A percentile compares a stretch with the other conserved stretches of the same genome.
Conservation (phyloP, 2,329 filamentous ascomycete genomes). For the Geosmithia flava region DNA sequence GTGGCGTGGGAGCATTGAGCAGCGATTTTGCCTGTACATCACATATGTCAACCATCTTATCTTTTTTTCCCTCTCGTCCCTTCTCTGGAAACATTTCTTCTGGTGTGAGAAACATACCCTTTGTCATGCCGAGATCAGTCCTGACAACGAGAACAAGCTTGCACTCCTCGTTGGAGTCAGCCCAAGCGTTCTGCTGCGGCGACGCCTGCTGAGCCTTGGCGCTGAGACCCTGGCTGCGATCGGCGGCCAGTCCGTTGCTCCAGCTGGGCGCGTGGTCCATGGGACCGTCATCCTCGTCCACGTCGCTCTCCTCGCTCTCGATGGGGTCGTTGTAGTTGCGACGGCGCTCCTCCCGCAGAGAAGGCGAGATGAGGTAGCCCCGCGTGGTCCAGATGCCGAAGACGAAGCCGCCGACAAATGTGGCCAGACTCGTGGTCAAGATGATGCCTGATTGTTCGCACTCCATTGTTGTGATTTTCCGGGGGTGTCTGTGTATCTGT, state of each 20-base stretch:
- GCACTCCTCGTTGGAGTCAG: slow-evolving; percentile 60
- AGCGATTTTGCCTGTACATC: slow-evolving; percentile 73
- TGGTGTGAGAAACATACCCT: slow-evolving; percentile 45
- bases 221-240: slow-evolving; percentile 43
- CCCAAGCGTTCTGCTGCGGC: slow-evolving; percentile 23
- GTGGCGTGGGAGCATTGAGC: slow-evolving; percentile 95
- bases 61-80: too few species aligned
- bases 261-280: slow-evolving; percentile 58
- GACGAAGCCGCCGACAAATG: slow-evolving; percentile 67
- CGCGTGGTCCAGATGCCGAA: slow-evolving; percentile 62
- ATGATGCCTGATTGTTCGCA: slow-evolving; percentile 44
- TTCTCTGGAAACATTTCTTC: too few species aligned
- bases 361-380: slow-evolving; percentile 46
- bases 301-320: slow-evolving; percentile 58
- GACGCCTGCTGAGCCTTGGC: slow-evolving; percentile 15
- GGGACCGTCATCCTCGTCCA: slow-evolving; percentile 45
- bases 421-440: slow-evolving; percentile 61
- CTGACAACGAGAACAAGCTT: slow-evolving; percentile 88
- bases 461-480: slow-evolving; percentile 9
- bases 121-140: slow-evolving; percentile 94
- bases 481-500: not conserved
- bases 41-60: not conserved
- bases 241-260: slow-evolving; percentile 48
- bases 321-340: slow-evolving; percentile 45
- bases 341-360: slow-evolving; percentile 42